A percentile compares a stretch with the other conserved stretches of the same genome.
These are phyloP conservation scores for Geotrichum ghanense DNA, from an alignment of 805 yeast genomes.

Conservation along the genomic window DNA sequence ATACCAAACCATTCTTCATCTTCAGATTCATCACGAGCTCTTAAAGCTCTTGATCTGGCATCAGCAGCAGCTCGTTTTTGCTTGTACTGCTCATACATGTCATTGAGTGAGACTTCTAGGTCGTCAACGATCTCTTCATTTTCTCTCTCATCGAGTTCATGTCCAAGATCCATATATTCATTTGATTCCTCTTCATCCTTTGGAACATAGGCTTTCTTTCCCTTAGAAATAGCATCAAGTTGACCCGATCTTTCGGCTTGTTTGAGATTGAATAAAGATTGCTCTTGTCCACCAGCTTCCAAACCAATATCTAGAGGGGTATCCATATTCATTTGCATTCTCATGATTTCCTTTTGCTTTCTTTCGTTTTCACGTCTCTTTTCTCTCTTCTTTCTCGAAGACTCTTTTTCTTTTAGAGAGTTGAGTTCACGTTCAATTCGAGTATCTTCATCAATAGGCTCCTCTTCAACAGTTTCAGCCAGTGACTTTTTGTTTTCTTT, in stretches of 20 bases:
- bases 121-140: slow-evolving; percentile 33
- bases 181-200: slow-evolving; percentile 22
- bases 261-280: slow-evolving; percentile 69
- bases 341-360: slow-evolving; percentile 75
- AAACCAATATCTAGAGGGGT: slow-evolving; percentile 89
- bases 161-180: slow-evolving; percentile 23
- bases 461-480: slow-evolving; percentile 46
- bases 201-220: slow-evolving; percentile 42
- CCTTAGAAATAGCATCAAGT: slow-evolving; percentile 58
- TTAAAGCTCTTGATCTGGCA: slow-evolving; percentile 41
- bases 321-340: slow-evolving; percentile 94
- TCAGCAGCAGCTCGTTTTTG: slow-evolving; percentile 28
- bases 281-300: slow-evolving; percentile 76
- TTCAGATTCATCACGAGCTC: slow-evolving; percentile 36
- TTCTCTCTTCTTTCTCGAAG: slow-evolving; percentile 62
- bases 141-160: slow-evolving; percentile 26
- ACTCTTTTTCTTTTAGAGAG: slow-evolving; percentile 59
- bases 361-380: slow-evolving; percentile 70
- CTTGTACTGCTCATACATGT: slow-evolving; percentile 67
- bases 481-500: slow-evolving; percentile 36
- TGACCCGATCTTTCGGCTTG: slow-evolving; percentile 85
- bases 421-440: slow-evolving; percentile 77
- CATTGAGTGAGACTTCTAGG: slow-evolving; percentile 72
- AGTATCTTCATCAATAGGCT: slow-evolving; percentile 75
- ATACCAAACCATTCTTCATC: slow-evolving; percentile 36